A percentile compares a stretch with the other conserved stretches of the same genome.
Evolutionary conservation across 371 early-diverging fungal species (phyloP).

Genomic region (Gilbertella persicaria): DNA sequence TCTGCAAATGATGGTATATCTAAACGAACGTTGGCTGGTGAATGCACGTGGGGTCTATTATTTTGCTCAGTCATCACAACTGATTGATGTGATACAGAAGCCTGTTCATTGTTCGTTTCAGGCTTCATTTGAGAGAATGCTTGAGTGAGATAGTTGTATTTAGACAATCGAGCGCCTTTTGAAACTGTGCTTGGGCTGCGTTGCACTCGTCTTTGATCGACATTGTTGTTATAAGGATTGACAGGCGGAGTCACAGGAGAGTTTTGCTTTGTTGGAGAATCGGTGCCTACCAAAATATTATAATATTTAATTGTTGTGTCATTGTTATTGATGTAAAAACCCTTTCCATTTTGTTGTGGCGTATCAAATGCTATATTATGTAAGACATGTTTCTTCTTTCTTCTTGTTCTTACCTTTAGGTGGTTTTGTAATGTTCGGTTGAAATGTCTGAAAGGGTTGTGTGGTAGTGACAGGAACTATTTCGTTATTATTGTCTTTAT

Average conservation of each 20-base stretch:
- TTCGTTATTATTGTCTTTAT: background rate
- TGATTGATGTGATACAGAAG: too few species aligned
- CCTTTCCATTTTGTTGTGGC: too few species aligned
- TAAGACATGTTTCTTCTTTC: too few species aligned
- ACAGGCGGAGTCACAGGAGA: slow-evolving; percentile 7
- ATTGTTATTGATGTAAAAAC: background rate
- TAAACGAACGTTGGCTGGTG: background rate
- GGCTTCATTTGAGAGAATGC: slow-evolving; percentile 44
- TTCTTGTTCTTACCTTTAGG: background rate
- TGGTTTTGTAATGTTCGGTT: background rate
- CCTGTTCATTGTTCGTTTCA: too few species aligned
- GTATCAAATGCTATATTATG: too few species aligned
- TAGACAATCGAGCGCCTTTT: slow-evolving; percentile 40
- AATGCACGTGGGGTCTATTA: too few species aligned
- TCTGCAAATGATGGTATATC: background rate
- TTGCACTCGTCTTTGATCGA: background rate
- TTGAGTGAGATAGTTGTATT: slow-evolving; percentile 41
- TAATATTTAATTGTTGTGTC: background rate
- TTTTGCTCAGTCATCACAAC: too few species aligned
- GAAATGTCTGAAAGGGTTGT: background rate
- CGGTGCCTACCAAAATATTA: background rate
- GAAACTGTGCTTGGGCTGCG: background rate
- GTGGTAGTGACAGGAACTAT: background rate
- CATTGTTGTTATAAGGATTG: slow-evolving; percentile 1
- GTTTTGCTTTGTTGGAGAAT: background rate